These are phyloP conservation scores for Phaeotremella skinneri DNA, from an alignment of 768 basidiomycete genomes.

Conservation along the genomic window DNA sequence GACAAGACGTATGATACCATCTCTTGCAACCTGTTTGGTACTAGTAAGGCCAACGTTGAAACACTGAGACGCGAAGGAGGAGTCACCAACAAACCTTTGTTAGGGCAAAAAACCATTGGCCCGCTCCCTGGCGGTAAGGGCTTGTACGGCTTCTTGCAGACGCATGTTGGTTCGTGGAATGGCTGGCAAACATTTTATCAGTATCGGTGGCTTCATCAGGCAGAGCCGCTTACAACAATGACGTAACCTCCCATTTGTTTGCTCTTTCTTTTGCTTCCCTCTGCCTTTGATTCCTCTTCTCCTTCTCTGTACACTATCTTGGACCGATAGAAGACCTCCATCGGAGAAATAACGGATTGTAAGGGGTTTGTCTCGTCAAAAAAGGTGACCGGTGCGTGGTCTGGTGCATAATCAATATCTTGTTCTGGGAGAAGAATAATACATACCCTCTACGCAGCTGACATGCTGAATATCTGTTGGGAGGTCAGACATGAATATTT, in stretches of 20 bases:
- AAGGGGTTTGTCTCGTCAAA: slow-evolving; percentile 29
- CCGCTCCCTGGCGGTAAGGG: slow-evolving; percentile 3
- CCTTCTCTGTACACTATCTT: slow-evolving; percentile 2
- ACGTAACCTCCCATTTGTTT: background rate
- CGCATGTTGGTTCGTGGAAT: slow-evolving; percentile 12
- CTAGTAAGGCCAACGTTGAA: background rate
- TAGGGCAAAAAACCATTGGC: slow-evolving; percentile 19
- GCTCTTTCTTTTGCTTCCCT: background rate
- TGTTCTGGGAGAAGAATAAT: background rate
- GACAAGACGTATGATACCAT: slow-evolving; percentile 31
- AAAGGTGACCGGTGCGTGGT: slow-evolving; percentile 12
- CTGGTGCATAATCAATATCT: slow-evolving; percentile 1
- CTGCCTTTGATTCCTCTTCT: background rate
- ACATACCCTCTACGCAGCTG: slow-evolving; percentile 19
- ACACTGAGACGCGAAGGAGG: background rate
- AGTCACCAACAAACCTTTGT: slow-evolving; percentile 3
- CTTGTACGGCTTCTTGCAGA: slow-evolving; percentile 15
- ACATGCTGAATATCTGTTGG: slow-evolving; percentile 20
- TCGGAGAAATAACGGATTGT: slow-evolving; percentile 14
- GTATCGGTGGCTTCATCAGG: background rate
- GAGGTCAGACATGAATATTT: background rate
- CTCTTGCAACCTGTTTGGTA: slow-evolving; percentile 20
- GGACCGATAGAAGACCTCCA: slow-evolving; percentile 18
- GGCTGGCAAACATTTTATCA: slow-evolving; percentile 4
- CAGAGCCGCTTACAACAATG: background rate